Base-by-base conservation (phyloP, 1,284 basidiomycete species). In the Sanguinoderma infundibulare region DNA sequence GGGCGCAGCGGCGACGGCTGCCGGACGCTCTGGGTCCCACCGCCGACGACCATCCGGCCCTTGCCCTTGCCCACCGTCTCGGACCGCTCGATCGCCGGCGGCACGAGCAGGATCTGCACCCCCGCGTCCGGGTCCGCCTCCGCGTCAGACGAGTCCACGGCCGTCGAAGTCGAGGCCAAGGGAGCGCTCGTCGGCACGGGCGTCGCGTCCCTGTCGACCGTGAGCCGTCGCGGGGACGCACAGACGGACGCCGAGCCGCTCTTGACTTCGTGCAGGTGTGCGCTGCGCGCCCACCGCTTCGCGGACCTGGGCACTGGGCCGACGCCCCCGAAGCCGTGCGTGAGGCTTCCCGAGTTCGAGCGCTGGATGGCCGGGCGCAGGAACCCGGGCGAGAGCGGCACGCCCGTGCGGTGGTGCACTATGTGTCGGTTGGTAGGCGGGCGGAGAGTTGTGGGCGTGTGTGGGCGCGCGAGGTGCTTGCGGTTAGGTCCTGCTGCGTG, bases 251-350 rank as follows among this genome's bases (percentile, higher is more conserved):
- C 32, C 10, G 51, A 44, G 10, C 60, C 42, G 28, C 60, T 64
- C 63, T 79, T 79, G 62, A 91, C 83, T 70, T 90, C 88, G 67
- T 92, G 90, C 62, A 92, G 64, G 77, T 92, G 90, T 2, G 90
- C 87, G 4, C 80, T 89, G 47, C 87, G 78, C 26, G 89, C 90
- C 84, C 85, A 89, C 42, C 80, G 80, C 61, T 82, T 84, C 40
- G 83, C 83, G 22, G 84, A 84, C 63, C 78, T 78, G 14, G 80
- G 79, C 28, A 73, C 73, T 22, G 69, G 74, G 59, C 71, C 70
- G 49, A 75, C 64, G 35, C 73, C 66, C 12, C 70, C 61, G 20
- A 72, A 72, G 36, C 73, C 66, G 46, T 74, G 70, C 47, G 69
- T 38, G 55, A 71, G 50, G 60, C 76, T 75, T 40, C 83, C 80